Conservation (phyloP, 2,329 filamentous ascomycete species). For the Penicillium italicum region DNA sequence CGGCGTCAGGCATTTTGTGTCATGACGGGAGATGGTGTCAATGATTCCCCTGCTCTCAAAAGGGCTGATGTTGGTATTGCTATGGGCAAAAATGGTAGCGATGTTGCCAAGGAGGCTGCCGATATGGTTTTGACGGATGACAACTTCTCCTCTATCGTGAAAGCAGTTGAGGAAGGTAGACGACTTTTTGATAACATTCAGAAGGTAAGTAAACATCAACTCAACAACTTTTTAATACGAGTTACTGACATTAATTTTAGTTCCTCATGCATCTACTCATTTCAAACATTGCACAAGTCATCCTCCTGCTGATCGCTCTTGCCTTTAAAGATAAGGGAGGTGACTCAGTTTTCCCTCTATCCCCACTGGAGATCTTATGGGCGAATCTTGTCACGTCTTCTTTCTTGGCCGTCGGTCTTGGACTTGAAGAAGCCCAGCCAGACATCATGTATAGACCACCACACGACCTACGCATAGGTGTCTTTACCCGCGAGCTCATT, state of each 20-base stretch:
- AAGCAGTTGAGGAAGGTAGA: slow-evolving; percentile 76
- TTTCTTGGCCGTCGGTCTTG: slow-evolving; percentile 80
- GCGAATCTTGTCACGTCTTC: slow-evolving; percentile 88
- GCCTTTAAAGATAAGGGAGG: slow-evolving; percentile 69
- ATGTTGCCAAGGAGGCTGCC: slow-evolving; percentile 78
- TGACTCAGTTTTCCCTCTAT: slow-evolving; percentile 78
- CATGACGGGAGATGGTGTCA: slow-evolving; percentile 87
- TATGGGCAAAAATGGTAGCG: slow-evolving; percentile 79
- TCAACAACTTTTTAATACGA: slow-evolving; percentile 30
- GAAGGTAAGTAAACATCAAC: slow-evolving; percentile 44
- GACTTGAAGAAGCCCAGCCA: slow-evolving; percentile 68
- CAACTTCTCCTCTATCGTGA: slow-evolving; percentile 82
- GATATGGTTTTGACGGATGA: slow-evolving; percentile 65
- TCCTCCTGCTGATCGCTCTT: slow-evolving; percentile 73
- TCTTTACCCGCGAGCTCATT: slow-evolving; percentile 42
- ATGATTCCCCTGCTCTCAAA: slow-evolving; percentile 78
- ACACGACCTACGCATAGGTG: slow-evolving; percentile 52
- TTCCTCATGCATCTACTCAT: slow-evolving; percentile 76
- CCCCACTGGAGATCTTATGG: slow-evolving; percentile 83
- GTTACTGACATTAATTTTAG: slow-evolving; percentile 9
- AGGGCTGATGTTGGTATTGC: slow-evolving; percentile 81
- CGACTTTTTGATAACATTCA: slow-evolving; percentile 88
- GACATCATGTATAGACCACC: slow-evolving; percentile 80
- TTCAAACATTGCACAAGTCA: slow-evolving; percentile 80
- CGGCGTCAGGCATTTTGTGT: slow-evolving; percentile 72